These are phyloP conservation scores for Hirschioporus abietinus DNA, from an alignment of 768 basidiomycete species.

Conservation along the genomic window DNA sequence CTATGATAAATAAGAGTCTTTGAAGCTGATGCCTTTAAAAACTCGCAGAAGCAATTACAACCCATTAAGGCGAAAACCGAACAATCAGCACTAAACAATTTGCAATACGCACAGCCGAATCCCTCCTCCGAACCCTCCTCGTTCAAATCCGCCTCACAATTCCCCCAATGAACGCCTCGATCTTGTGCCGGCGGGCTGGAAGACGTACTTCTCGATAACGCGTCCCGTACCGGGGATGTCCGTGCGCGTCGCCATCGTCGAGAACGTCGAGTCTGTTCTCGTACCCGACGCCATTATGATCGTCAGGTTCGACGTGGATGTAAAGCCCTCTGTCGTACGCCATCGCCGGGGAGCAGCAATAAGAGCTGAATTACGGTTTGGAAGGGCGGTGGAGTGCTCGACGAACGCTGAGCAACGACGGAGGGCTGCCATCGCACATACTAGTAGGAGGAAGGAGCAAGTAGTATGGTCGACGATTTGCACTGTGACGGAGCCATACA, in stretches of 20 bases:
- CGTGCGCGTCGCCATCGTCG: neutral
- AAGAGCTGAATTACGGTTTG: neutral
- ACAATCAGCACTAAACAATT: no score
- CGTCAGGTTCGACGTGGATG: neutral
- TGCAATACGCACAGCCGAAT: neutral
- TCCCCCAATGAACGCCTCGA: neutral
- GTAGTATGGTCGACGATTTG: neutral
- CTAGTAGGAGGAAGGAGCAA: neutral
- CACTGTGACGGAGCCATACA: neutral
- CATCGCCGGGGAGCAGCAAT: neutral
- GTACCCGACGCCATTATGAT: neutral
- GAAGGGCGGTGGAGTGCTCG: neutral
- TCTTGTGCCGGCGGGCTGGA: neutral
- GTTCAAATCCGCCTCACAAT: neutral
- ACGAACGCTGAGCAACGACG: neutral
- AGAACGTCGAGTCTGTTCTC: neutral
- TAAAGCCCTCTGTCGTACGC: neutral
- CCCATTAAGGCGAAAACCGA: no score
- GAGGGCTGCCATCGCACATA: neutral
- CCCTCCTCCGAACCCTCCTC: neutral
- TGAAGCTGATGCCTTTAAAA: no score
- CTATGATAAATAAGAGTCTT: no score
- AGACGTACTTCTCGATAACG: neutral
- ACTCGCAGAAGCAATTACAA: no score
- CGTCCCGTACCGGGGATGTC: neutral